Base-by-base conservation (phyloP, 2,329 filamentous ascomycete species). In the Neofusicoccum sp. region DNA sequence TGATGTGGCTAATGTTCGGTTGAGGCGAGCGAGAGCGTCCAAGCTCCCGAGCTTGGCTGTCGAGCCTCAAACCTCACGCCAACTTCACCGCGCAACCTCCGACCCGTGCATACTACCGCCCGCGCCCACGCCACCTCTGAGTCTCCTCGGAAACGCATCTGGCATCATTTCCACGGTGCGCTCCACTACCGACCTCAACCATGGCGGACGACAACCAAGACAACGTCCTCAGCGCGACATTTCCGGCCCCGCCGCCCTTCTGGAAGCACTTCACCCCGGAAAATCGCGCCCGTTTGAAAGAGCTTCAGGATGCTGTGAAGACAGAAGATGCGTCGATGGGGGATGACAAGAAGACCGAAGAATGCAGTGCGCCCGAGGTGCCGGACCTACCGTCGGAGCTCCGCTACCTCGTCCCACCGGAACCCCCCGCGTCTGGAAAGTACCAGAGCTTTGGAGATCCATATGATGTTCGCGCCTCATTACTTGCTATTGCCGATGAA, bases 211-310 rank as follows among this genome's bases (percentile, higher is more conserved):
- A 82, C 64, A 79, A 79, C 61, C 78, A 81, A 70, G 68, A 77
- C 61, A 69, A 83, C 16, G 56, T 62, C 41, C 68, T 68, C 44
- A 65, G 87, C 31, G 87, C 89, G 29, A 87, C 89, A 44, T 97
- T 93, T 74, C 94, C 95, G 29, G 87, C 90, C 59, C 95, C 95
- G 31, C 95, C 95, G 31, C 88, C 89, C 0, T 96, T 97, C 79
- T 98, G 91, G 88, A 89, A 89, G 68, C 84, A 91, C 74, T 98
- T 98, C 78, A 97, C 92, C 0, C 76, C 87, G 3, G 86, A 89
- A 33, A 96, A 94, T 72, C 71, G 91, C 59, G 78, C 85, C 12
- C 86, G 86, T 52, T 77, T 90, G 29, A 77, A 82, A 62, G 72
- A 82, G 43, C 73, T 84, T 60, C 83, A 82, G 67, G 76, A 37